phyloP scores from a whole-genome alignment of 2,329 filamentous ascomycete genomes.

The Pochonia chlamydosporia region DNA sequence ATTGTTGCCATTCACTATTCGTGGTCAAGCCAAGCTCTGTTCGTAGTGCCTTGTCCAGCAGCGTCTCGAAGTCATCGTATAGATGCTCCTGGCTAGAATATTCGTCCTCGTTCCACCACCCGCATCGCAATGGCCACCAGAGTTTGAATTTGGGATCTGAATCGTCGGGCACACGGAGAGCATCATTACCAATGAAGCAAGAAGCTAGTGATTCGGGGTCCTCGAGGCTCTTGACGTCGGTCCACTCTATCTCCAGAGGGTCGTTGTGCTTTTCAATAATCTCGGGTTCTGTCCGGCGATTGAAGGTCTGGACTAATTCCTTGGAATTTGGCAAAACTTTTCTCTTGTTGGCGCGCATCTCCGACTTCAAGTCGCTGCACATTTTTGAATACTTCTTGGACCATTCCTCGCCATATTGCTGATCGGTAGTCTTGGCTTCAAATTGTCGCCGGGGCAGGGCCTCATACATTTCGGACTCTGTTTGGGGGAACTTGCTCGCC shows the following conservation, averaged over 20 bases:
- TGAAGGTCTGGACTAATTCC: slow-evolving; percentile 92
- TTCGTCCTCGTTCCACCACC: slow-evolving; percentile 85
- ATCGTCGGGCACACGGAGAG: slow-evolving; percentile 80
- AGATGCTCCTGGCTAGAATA: slow-evolving; percentile 76
- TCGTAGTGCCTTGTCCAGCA: slow-evolving; percentile 80
- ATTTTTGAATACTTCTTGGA: slow-evolving; percentile 71
- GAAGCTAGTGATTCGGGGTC: slow-evolving; percentile 55
- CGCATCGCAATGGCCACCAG: slow-evolving; percentile 84
- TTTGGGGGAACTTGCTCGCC: slow-evolving; percentile 69
- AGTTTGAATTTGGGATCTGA: slow-evolving; percentile 87
- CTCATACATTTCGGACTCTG: slow-evolving; percentile 77
- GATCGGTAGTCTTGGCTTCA: slow-evolving; percentile 59
- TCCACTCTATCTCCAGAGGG: slow-evolving; percentile 91
- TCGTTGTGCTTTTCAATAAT: slow-evolving; percentile 93
- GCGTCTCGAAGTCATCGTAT: slow-evolving; percentile 79
- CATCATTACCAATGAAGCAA: slow-evolving; percentile 76
- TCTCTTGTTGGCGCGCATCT: slow-evolving; percentile 90
- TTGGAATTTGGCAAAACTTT: slow-evolving; percentile 96
- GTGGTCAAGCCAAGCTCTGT: slow-evolving; percentile 74
- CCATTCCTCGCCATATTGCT: slow-evolving; percentile 83
- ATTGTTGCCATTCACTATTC: slow-evolving; percentile 79
- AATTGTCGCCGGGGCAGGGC: slow-evolving; percentile 68
- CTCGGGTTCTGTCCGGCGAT: slow-evolving; percentile 76
- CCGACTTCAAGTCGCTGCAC: slow-evolving; percentile 79
- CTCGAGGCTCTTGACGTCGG: slow-evolving; percentile 63